Base-by-base conservation (phyloP, 768 basidiomycete species). In the Suillus subluteus region DNA sequence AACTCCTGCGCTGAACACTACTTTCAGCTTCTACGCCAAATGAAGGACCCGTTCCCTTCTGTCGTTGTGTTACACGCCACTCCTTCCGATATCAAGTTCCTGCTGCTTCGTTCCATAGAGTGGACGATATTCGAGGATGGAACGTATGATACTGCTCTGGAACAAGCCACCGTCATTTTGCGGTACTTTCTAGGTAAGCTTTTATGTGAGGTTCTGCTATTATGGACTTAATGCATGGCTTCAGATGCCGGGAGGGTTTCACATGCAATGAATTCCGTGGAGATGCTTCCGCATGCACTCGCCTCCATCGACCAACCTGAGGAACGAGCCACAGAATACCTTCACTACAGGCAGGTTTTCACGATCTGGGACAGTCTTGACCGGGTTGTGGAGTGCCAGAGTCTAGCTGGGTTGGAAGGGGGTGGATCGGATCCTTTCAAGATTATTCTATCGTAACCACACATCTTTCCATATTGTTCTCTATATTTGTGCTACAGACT, bases 331-430 rank as follows among this genome's bases (percentile, higher is more conserved):
- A 88, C 86, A 9, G 91, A 93, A 75, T 92, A 90, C 69, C 75
- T 93, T 54, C 91, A 95, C 70, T 94, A 92, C 88, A 92, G 71
- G 92, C 88, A 92, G 71, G 92, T 95, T 76, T 93, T 95, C 76
- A 79, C 80, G 23, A 87, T 91, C 12, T 91, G 92, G 90, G 88
- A 87, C 56, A 81, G 84, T 37, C 75, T 92, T 43, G 87, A 86
- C 52, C 78, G 83, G 3, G 86, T 91, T 15, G 84, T 84, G 12
- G 88, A 90, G 68, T 86, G 82, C 63, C 84, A 88, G 72, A 80
- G 87, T 4, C 71, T 85, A 70, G 89, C 84, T 18, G 88, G 89
- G 3, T 68, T 97, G 72, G 90, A 93, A 72, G 79, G 26, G 35
- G 92, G 91, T 9, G 91, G 91, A 2, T 91, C 91, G 1, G 92